Conservation (phyloP, 1,284 basidiomycete genomes). For the Pseudozyma sp. region DNA sequence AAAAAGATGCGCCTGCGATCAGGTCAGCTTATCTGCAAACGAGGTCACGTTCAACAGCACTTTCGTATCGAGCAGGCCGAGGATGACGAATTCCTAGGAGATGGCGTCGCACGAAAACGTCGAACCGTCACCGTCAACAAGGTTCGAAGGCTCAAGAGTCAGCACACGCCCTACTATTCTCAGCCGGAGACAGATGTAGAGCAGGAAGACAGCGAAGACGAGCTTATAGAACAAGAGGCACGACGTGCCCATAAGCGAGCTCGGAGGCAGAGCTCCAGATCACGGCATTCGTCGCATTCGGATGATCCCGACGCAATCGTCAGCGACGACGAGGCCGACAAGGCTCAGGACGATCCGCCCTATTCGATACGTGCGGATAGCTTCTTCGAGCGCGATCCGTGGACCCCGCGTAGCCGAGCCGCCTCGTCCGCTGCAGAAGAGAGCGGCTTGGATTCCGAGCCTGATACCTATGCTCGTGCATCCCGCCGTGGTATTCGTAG, state of each 20-base stretch:
- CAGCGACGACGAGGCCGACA: slow-evolving; percentile 13
- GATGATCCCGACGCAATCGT: slow-evolving; percentile 11
- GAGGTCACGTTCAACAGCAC: slow-evolving; percentile 52
- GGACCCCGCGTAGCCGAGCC: slow-evolving; percentile 30
- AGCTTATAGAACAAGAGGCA: slow-evolving; percentile 16
- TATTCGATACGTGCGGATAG: slow-evolving; percentile 38
- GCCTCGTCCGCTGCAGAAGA: slow-evolving; percentile 32
- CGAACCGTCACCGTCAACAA: slow-evolving; percentile 21
- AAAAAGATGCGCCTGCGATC: slow-evolving; percentile 45
- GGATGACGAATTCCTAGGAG: slow-evolving; percentile 47
- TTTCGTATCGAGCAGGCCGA: slow-evolving; percentile 47
- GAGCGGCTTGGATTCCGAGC: slow-evolving; percentile 32
- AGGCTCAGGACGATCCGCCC: slow-evolving; percentile 3
- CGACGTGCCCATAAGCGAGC: slow-evolving; percentile 20
- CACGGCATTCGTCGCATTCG: slow-evolving; percentile 12
- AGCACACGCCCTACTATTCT: slow-evolving; percentile 40
- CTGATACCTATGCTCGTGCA: slow-evolving; percentile 20
- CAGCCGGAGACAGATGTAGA: slow-evolving; percentile 44
- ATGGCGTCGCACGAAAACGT: slow-evolving; percentile 39
- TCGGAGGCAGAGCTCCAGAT: slow-evolving; percentile 12
- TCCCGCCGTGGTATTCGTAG: slow-evolving; percentile 29
- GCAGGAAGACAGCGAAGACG: slow-evolving; percentile 40
- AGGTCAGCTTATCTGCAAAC: slow-evolving; percentile 52
- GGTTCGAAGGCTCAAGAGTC: slow-evolving; percentile 38
- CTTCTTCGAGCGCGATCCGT: slow-evolving; percentile 30